Evolutionary conservation across 192 early-diverging fungal genomes (phyloP).

Genomic region (Phlyctochytrium arcticum): DNA sequence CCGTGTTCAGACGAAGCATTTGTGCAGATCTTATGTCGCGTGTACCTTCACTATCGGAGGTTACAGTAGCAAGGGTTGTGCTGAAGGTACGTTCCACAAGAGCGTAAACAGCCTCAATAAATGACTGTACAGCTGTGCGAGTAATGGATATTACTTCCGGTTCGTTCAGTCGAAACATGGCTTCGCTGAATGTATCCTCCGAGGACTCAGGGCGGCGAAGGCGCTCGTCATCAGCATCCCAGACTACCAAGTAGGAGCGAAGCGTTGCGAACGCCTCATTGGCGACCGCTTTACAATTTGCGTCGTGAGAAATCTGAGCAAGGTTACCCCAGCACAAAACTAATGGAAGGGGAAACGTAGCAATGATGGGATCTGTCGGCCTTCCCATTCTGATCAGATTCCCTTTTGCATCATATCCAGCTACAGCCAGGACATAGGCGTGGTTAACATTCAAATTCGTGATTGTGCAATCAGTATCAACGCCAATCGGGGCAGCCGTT

Average conservation of each 20-base stretch:
- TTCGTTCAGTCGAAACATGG: slow-evolving; percentile 6
- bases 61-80: slow-evolving; percentile 15
- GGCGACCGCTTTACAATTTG: slow-evolving; percentile 29
- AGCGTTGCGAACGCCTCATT: slow-evolving; percentile 12
- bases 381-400: slow-evolving; percentile 37
- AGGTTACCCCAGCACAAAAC: slow-evolving; percentile 28
- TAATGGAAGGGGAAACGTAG: slow-evolving; percentile 36
- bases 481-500: slow-evolving; percentile 19
- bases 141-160: slow-evolving; percentile 14
- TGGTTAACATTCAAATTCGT: slow-evolving; percentile 28
- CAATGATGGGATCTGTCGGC: slow-evolving; percentile 16
- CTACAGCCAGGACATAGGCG: slow-evolving; percentile 35
- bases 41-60: slow-evolving; percentile 23
- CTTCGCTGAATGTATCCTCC: not conserved
- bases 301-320: slow-evolving; percentile 25
- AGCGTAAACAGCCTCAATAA: slow-evolving; percentile 26
- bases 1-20: slow-evolving; percentile 9
- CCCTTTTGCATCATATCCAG: slow-evolving; percentile 29
- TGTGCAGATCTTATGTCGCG: slow-evolving; percentile 16
- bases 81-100: slow-evolving; percentile 24
- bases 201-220: not conserved
- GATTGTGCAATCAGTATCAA: slow-evolving; percentile 30
- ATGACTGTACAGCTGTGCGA: slow-evolving; percentile 7
- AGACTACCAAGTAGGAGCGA: slow-evolving; percentile 22
- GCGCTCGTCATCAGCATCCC: slow-evolving; percentile 4